Evolutionary conservation across 305 asterid genomes (phyloP), one percentile per base, ranked within the genome.

Genomic region (Solanum chacoense): DNA sequence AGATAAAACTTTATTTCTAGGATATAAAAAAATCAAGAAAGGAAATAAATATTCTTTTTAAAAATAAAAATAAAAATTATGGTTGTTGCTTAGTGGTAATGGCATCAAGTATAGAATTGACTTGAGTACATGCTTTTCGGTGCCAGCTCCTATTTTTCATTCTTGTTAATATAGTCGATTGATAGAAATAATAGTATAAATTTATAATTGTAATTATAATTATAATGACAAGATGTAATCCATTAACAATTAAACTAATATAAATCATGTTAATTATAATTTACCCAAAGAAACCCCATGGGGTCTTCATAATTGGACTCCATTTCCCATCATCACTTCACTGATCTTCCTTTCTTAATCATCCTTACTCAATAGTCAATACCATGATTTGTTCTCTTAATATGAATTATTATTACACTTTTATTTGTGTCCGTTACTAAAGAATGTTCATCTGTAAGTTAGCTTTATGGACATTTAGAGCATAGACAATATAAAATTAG

Each of bases 91-190:
- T n/a, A 34, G 88, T 79, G 72, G 76, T 69, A 28, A 16, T 42
- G 28, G 13, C 40, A 14, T 86, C 77, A 45, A 86, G 69, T 86
- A 50, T 8, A 22, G 35, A 55, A 84, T 89, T 89, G 76, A 79
- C 88, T 81, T 45, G 31, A 24, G 42, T 79, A 7, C 34, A 80
- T 69, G 85, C 87, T 67, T 79, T 87, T 87, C 91, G 89, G 91
- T 80, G 89, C 45, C 86, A 76, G 28, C 24, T 11, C 69, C 10
- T 13, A 22, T 77, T 40, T 65, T 63, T 26, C 9, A 6, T 45
- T 67, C 8, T 20, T 28, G 76, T 42, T 11, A 26, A 72, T 31
- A 36, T 14, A 32, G 31, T 34, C 50, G 71, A 4, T 34, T 31
- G 40, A 50, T 34, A 73, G 24, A 1, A 81, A 71, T 71, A 71